Evolutionary conservation across 371 early-diverging fungal genomes (phyloP), one percentile per base, ranked within the genome.

Genomic region (Rhizopus arrhizus): DNA sequence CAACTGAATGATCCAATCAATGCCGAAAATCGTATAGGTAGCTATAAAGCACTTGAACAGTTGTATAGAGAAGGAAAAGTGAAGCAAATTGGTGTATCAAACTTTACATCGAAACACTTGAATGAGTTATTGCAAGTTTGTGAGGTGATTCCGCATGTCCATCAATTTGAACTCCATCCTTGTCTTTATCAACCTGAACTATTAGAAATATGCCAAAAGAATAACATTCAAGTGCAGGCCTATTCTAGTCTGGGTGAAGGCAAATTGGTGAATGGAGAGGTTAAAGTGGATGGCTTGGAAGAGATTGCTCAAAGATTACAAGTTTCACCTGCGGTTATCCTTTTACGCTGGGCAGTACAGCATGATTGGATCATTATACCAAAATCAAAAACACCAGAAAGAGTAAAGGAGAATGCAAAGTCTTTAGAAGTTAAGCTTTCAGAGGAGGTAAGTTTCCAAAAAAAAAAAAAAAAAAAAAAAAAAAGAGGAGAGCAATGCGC

Each of bases 171-270:
- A 60, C 64, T 89, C 1, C 86, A 89, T 63, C 92, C 83, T n/a
- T 73, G 74, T 41, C 65, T 80, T 8, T 61, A 74, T 28, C 82
- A 81, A 60, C 49, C 59, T 12, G 73, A 73, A 5, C 13, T 82
- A 0, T 31, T 81, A 1, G 54, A 58, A 1, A 35, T 75, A 1
- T 83, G 83, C 22, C 32, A 56, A 7, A 12, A 73, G 35, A 51
- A 81, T 45, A 54, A 59, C 0, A 81, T 81, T 8, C 77, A 77
- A 15, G 78, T 94, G 5, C 89, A 94, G 59, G 96, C 95, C 0
- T 99, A 98, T 68, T 93, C 95, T 3, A 89, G 91, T 61, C 78
- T 98, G 4, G 99, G 98, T 0, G 94, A 95, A 73, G 92, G 93
- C 0, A 65, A 68, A 3, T 69, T 93, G 0, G 62, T 91, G 11